Conservation (phyloP, 2,329 filamentous ascomycete genomes). For the Penicillium thymicola region DNA sequence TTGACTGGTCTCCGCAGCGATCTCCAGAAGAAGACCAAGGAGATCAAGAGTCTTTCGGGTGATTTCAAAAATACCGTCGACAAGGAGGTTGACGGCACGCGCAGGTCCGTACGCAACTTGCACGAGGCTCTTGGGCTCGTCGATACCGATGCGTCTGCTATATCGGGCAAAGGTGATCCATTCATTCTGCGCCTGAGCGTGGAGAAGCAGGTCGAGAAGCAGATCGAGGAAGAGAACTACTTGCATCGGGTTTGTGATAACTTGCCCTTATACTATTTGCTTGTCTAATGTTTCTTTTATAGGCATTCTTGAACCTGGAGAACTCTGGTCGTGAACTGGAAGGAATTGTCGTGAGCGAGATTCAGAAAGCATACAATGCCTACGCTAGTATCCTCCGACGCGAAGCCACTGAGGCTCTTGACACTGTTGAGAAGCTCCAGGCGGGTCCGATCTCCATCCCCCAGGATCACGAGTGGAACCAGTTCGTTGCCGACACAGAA, state of each 20-base stretch:
- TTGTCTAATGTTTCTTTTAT: conserved; percentile 19
- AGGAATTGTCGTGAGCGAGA: conserved; percentile 93
- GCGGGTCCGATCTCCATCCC: conserved; percentile 87
- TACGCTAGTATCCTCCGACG: conserved; percentile 88
- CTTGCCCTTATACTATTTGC: background rate
- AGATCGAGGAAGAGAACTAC: conserved; percentile 97
- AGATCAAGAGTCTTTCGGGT: conserved; percentile 88
- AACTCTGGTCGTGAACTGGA: conserved; percentile 92
- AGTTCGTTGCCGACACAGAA: conserved; percentile 75
- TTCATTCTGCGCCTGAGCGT: conserved; percentile 82
- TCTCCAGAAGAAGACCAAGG: conserved; percentile 93
- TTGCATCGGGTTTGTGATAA: conserved; percentile 70
- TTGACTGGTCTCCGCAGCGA: conserved; percentile 83
- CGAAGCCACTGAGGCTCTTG: conserved; percentile 78
- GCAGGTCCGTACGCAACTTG: conserved; percentile 73
- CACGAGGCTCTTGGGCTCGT: conserved; percentile 76
- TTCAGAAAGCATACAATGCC: conserved; percentile 96
- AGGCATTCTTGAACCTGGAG: conserved; percentile 94
- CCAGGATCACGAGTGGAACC: conserved; percentile 86
- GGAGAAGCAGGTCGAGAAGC: conserved; percentile 84
- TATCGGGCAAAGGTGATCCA: conserved; percentile 84
- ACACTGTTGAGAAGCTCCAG: conserved; percentile 74
- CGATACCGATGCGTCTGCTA: conserved; percentile 71
- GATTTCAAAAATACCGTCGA: conserved; percentile 98
- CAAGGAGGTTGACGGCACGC: conserved; percentile 85